These are phyloP conservation scores for Flueggea neowawraea DNA, from an alignment of 441 rosid species.

Conservation along the genomic window DNA sequence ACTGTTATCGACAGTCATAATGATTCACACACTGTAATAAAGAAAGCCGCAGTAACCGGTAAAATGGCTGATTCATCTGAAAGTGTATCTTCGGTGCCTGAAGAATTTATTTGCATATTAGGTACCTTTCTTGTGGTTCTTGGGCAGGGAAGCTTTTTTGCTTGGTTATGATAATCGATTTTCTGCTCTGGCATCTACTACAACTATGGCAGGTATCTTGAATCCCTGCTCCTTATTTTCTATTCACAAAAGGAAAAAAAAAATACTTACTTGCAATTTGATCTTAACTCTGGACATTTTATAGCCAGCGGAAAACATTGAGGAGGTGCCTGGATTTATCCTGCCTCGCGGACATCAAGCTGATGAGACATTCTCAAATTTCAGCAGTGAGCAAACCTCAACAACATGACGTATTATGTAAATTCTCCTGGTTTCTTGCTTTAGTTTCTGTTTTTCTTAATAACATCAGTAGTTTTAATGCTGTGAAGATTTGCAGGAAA, in stretches of 20 bases:
- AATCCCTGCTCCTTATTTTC: background rate
- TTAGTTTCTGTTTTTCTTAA: too few species aligned
- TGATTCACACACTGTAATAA: too few species aligned
- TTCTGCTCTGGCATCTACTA: conserved; percentile 67
- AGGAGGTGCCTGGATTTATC: conserved; percentile 58
- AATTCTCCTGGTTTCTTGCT: too few species aligned
- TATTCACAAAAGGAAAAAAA: background rate
- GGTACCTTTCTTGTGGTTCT: conserved; percentile 88
- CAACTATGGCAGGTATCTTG: conserved; percentile 58
- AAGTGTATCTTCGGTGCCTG: background rate
- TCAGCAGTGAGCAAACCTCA: conserved; percentile 3
- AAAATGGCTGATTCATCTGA: too few species aligned
- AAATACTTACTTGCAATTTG: background rate
- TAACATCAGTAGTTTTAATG: too few species aligned
- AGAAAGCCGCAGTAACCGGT: too few species aligned
- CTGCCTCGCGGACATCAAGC: conserved; percentile 16
- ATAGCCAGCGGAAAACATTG: conserved; percentile 75
- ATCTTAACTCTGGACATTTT: conserved; percentile 3
- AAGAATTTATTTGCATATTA: conserved; percentile 12
- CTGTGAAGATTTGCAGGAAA: too few species aligned
- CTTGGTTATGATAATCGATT: conserved; percentile 88
- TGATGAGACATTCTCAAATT: conserved; percentile 14
- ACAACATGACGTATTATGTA: background rate
- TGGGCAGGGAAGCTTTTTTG: conserved; percentile 98
- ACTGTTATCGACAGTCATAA: too few species aligned